Percentiles rank a stretch among this genome's conserved stretches.
phyloP scores from a whole-genome alignment of 2,329 filamentous ascomycete genomes.

The Cladosporium austrohemisphaericum region DNA sequence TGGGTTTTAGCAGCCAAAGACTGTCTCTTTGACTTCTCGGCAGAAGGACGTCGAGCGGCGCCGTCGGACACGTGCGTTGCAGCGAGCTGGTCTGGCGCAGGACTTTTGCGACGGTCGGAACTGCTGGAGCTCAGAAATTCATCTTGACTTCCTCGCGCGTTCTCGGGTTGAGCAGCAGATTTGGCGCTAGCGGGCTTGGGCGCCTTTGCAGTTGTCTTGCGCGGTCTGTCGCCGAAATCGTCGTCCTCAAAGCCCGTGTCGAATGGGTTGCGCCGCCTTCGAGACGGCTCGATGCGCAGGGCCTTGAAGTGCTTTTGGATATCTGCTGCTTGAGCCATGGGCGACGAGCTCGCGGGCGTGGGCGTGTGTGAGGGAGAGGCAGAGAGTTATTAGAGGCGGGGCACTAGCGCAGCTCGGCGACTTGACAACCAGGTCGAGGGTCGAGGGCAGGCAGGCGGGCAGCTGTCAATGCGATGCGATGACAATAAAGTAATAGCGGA shows the following conservation, averaged over 20 bases:
- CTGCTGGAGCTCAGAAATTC: constrained; percentile 26
- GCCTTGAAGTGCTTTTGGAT: constrained; percentile 33
- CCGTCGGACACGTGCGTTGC: constrained; percentile 6
- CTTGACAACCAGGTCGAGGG: too few species aligned
- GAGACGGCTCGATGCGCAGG: constrained; percentile 30
- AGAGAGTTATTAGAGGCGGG: too few species aligned
- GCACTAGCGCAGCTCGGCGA: too few species aligned
- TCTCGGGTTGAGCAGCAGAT: constrained; percentile 9
- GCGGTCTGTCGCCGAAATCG: constrained; percentile 22
- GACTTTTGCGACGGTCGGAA: constrained; percentile 28
- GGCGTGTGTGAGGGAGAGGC: too few species aligned
- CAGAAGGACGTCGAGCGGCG: constrained; percentile 5
- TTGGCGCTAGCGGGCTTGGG: constrained; percentile 15
- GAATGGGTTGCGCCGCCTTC: constrained; percentile 30
- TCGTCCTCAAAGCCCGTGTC: constrained; percentile 34
- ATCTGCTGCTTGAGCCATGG: constrained; percentile 31
- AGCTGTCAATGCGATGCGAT: too few species aligned
- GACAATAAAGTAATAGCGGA: too few species aligned
- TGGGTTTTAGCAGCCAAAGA: constrained; percentile 21
- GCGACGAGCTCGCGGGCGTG: constrained; percentile 1
- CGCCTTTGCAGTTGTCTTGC: constrained; percentile 16
- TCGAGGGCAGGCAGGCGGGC: too few species aligned
- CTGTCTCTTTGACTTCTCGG: constrained; percentile 1
- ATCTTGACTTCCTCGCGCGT: constrained; percentile 26
- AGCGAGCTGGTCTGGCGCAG: constrained; percentile 24